Evolutionary conservation across 768 basidiomycete genomes (phyloP).

Genomic region (Termitomyces heimii): DNA sequence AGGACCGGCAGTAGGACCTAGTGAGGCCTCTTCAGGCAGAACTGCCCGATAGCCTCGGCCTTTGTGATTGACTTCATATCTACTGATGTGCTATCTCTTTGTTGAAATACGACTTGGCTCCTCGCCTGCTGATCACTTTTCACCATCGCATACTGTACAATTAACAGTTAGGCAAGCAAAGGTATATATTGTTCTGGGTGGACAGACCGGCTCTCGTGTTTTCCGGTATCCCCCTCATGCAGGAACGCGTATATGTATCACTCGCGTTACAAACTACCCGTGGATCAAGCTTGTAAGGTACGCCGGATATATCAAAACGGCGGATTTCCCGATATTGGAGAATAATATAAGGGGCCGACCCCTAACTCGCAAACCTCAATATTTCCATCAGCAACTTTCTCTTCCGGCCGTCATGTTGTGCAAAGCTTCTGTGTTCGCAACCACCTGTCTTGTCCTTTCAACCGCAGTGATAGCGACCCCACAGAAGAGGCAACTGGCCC

Average conservation of each 20-base stretch:
- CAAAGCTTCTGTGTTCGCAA: slow-evolving; percentile 5
- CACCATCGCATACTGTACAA: not conserved
- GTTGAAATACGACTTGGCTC: too few relatives aligned
- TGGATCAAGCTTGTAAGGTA: not conserved
- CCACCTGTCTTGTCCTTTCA: slow-evolving; percentile 6
- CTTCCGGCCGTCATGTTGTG: slow-evolving; percentile 7
- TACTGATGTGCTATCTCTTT: not conserved
- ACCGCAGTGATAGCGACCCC: slow-evolving; percentile 9
- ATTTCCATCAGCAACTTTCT: not conserved
- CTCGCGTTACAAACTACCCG: not conserved
- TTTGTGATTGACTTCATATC: not conserved
- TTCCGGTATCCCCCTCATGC: not conserved
- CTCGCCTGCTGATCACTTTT: too few relatives aligned
- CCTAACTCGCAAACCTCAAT: slow-evolving; percentile 4
- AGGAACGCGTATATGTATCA: not conserved
- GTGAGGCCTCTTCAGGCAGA: not conserved
- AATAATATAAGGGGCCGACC: slow-evolving; percentile 4
- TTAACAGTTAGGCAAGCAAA: too few relatives aligned
- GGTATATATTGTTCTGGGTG: not conserved
- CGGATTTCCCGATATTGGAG: not conserved
- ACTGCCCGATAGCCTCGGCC: not conserved
- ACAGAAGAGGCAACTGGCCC: slow-evolving; percentile 13
- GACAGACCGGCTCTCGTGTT: not conserved
- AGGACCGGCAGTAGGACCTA: too few relatives aligned
- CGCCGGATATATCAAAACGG: not conserved